Conservation (phyloP, 1,284 basidiomycete species). For the Sanghuangporus baumii region DNA sequence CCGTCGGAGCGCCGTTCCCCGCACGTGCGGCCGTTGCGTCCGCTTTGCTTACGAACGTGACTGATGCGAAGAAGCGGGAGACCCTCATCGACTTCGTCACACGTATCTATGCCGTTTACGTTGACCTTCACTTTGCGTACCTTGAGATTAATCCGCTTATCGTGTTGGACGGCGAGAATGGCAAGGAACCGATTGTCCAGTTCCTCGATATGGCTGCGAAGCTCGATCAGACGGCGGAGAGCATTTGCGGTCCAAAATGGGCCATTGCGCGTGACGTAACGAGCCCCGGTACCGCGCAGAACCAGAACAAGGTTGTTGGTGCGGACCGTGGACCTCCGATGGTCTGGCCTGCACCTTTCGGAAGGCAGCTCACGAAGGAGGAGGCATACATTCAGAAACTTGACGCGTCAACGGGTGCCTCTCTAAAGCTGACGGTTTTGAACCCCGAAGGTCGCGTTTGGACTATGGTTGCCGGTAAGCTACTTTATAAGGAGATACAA, state of each 20-base stretch:
- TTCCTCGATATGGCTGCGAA: constrained; percentile 99
- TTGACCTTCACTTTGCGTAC: constrained; percentile 97
- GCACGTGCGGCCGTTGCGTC: constrained; percentile 69
- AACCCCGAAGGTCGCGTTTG: constrained; percentile 94
- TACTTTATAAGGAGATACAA: not conserved
- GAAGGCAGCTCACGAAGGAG: constrained; percentile 96
- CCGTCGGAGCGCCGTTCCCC: constrained; percentile 77
- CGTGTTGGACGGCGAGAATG: constrained; percentile 79
- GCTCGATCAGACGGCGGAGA: constrained; percentile 98
- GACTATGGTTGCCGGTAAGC: constrained; percentile 97
- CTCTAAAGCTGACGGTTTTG: constrained; percentile 95
- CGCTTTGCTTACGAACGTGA: constrained; percentile 76
- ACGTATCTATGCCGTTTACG: constrained; percentile 95
- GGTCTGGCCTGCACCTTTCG: constrained; percentile 98
- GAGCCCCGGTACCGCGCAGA: constrained; percentile 53
- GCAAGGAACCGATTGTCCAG: constrained; percentile 77
- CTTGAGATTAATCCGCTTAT: constrained; percentile 99
- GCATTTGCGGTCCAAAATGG: constrained; percentile 98
- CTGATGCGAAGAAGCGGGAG: constrained; percentile 72
- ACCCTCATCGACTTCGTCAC: constrained; percentile 91
- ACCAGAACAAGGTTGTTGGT: constrained; percentile 49
- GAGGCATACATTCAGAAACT: constrained; percentile 99
- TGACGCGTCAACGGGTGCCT: constrained; percentile 95
- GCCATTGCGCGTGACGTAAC: constrained; percentile 91
- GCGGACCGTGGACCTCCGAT: constrained; percentile 96